Percentiles rank a stretch among this genome's conserved stretches.
Conservation (phyloP, 305 asterid genomes). For the Fraxinus greggii region DNA sequence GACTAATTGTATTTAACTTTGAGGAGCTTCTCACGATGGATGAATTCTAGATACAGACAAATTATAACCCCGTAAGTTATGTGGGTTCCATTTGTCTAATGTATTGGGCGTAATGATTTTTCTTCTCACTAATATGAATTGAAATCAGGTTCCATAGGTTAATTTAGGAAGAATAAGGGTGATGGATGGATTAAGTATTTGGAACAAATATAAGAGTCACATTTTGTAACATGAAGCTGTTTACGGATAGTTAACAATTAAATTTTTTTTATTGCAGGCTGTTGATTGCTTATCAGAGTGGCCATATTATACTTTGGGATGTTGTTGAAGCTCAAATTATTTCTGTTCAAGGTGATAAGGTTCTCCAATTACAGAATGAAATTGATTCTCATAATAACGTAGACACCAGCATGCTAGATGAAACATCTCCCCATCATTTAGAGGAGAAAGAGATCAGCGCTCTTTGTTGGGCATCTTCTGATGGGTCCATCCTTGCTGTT, state of each 20-base stretch:
- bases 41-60: not conserved
- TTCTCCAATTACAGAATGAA: constrained; percentile 60
- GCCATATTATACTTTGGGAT: constrained; percentile 87
- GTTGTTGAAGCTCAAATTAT: constrained; percentile 53
- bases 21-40: constrained; percentile 10
- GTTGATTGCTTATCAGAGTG: constrained; percentile 75
- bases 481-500: constrained; percentile 80
- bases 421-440: constrained; percentile 40
- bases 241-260: constrained; percentile 21
- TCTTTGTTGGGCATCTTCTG: constrained; percentile 86
- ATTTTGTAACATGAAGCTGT: constrained; percentile 7
- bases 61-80: not conserved
- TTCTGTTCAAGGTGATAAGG: constrained; percentile 70
- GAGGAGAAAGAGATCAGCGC: constrained; percentile 89
- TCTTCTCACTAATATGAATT: not conserved
- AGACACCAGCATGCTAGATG: constrained; percentile 36
- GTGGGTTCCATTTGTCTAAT: not conserved
- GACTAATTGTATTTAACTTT: constrained; percentile 9
- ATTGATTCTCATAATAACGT: constrained; percentile 40
- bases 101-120: constrained; percentile 3
- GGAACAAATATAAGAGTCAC: constrained; percentile 12
- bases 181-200: constrained; percentile 22
- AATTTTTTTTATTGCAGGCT: constrained; percentile 45
- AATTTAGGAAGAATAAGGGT: not conserved
- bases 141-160: not conserved